Evolutionary conservation across 2,329 filamentous ascomycete species (phyloP), one percentile per base, ranked within the genome.

Genomic region (Fonsecaea nubica): DNA sequence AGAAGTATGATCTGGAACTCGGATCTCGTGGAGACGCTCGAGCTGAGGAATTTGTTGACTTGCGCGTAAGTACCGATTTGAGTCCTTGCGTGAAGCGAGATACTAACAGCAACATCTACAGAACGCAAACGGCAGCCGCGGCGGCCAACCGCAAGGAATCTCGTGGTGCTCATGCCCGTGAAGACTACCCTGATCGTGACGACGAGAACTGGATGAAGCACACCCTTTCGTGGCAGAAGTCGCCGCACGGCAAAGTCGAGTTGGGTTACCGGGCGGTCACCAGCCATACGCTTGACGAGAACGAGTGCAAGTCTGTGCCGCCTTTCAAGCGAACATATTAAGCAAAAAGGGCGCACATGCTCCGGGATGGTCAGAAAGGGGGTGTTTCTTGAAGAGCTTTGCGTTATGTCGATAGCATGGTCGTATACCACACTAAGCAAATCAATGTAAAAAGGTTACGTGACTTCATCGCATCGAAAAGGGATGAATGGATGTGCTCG

Each of bases 121-220:
- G 70, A 15, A 69, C 64, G 58, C 95, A 99, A 90, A 98, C 95
- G 59, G 95, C 95, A 69, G 87, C 89, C 74, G 87, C 93, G 36
- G 95, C 95, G 70, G 92, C 93, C 66, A 94, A 94, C 83, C 90
- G 95, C 78, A 97, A 97, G 86, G 95, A 99, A 83, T 97, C 93
- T 64, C 92, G 95, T 83, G 95, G 95, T 78, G 95, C 95, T 30
- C 95, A 99, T 81, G 95, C 95, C 72, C 91, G 95, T 73, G 95
- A 99, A 85, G 95, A 99, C 79, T 98, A 81, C 86, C 94, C 94
- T 65, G 93, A 98, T 18, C 90, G 95, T 84, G 92, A 98, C 77
- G 95, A 99, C 78, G 86, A 89, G 81, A 90, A 96, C 80, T 98
- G 94, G 94, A 97, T 97, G 94, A 98, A 98, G 90, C 95, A 99